Conservation (phyloP, 495 filamentous ascomycete genomes). For the Emericellopsis terricola region DNA sequence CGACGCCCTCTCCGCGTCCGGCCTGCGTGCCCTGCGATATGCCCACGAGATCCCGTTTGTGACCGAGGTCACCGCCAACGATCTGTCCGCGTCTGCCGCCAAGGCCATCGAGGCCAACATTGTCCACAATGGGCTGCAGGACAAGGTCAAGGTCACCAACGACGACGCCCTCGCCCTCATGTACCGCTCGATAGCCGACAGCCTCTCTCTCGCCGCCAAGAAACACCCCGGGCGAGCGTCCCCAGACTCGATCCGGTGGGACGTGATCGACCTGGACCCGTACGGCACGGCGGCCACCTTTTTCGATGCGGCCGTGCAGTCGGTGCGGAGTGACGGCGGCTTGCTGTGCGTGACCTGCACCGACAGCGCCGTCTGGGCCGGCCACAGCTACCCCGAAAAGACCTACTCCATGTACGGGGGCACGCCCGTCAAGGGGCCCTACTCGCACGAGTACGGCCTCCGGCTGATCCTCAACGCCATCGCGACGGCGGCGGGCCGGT, state of each 20-base stretch:
- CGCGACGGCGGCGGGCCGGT: conserved; percentile 59
- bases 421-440: conserved; percentile 59
- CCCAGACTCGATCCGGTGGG: no score
- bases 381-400: conserved; percentile 84
- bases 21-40: conserved; percentile 81
- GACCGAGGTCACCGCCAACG: conserved; percentile 75
- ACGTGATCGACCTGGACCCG: conserved; percentile 92
- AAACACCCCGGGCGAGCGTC: no score
- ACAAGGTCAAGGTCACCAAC: conserved; percentile 51
- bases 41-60: conserved; percentile 72
- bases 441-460: conserved; percentile 79
- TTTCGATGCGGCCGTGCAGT: conserved; percentile 74
- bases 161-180: conserved; percentile 82
- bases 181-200: conserved; percentile 43
- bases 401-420: conserved; percentile 83
- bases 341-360: conserved; percentile 93
- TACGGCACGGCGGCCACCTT: conserved; percentile 88
- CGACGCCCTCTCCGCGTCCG: conserved; percentile 88
- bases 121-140: conserved; percentile 53
- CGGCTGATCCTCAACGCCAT: conserved; percentile 69
- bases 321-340: conserved; percentile 64
- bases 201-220: conserved; percentile 13
- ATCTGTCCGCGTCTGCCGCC: conserved; percentile 60
- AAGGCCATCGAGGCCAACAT: conserved; percentile 69
- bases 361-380: conserved; percentile 86